Base-by-base conservation (phyloP, 306 rosid genomes). In the Cyclanthera cordifolia region DNA sequence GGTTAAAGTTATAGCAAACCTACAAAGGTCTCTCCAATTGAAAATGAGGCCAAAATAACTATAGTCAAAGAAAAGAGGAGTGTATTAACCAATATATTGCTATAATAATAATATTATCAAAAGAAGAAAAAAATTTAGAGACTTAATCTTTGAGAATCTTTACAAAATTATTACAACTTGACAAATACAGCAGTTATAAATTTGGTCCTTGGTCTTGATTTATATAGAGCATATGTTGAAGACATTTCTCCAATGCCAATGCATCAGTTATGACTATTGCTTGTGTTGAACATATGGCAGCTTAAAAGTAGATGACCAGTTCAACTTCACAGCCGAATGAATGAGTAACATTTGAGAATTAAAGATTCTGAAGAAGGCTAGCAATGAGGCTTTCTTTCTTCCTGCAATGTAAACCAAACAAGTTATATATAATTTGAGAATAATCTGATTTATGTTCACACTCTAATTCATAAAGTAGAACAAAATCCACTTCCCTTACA, bases 351-450 rank as follows among this genome's bases (percentile, higher is more conserved):
- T 56, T 25, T 56, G 27, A 56, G 19, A 56, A 56, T 25, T 58
- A 28, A 58, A 58, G 45, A 30, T 15, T 58, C 65, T 30, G 45
- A 28, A 3, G 30, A 27, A 57, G 32, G 23, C 23, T 8, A 58
- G 23, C 65, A 30, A 16, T 27, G 10, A 14, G 5, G 45, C 6
- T 6, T 71, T 77, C 30, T 66, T 24, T 71, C 77, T 59, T 71
- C 76, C 84, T 74, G 73, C 74, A 48, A 52, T 30, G 48, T 48
- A 34, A 79, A 53, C 64, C 43, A 73, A 47, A 55, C 45, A 49
- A 39, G 53, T 64, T 17, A n/a, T 28, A 56, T 27, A 56, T 6
- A 56, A 27, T 56, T 55, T 56, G 10, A 56, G 41, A 56, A 14
- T 27, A 15, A 5, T 56, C 20, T 56, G 11, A 14, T 56, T 27